These are phyloP conservation scores for Microcyclospora tardicrescens DNA, from an alignment of 2,329 filamentous ascomycete species.

Conservation along the genomic window DNA sequence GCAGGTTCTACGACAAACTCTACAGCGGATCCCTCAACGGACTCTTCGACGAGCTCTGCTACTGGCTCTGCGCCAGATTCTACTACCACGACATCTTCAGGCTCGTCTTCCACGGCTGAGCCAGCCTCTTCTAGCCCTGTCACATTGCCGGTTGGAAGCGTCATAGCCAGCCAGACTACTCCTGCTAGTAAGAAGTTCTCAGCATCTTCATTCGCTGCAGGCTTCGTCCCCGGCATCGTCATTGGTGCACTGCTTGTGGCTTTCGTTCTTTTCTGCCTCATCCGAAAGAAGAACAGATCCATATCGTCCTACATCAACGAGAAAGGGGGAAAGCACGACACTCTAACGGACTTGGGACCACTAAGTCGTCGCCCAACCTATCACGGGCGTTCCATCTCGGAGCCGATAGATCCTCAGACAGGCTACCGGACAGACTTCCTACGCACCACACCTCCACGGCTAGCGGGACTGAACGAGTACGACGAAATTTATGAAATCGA, in stretches of 20 bases:
- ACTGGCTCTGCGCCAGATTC: not conserved
- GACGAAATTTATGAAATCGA: constrained; percentile 4
- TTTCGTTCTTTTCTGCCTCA: constrained; percentile 14
- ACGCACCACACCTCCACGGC: constrained; percentile 17
- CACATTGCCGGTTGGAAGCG: not conserved
- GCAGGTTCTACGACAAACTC: constrained; percentile 1
- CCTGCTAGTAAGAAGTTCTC: constrained; percentile 12
- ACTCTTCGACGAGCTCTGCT: constrained; percentile 1
- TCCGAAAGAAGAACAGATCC: constrained; percentile 7
- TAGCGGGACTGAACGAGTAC: constrained; percentile 2
- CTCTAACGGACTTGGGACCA: constrained; percentile 16
- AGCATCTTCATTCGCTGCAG: constrained; percentile 21
- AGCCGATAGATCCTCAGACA: constrained; percentile 15
- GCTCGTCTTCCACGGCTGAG: constrained; percentile 2
- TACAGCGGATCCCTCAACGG: constrained; percentile 2
- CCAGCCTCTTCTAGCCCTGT: constrained; percentile 1
- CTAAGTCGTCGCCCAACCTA: constrained; percentile 13
- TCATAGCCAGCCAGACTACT: not conserved
- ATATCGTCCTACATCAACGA: constrained; percentile 8
- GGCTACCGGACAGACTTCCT: constrained; percentile 23
- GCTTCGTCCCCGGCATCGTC: constrained; percentile 22
- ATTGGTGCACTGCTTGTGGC: constrained; percentile 17
- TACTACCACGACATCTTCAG: constrained; percentile 1
- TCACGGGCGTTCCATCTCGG: constrained; percentile 22
- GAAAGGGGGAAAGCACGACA: constrained; percentile 14